Evolutionary conservation across 495 filamentous ascomycete species (phyloP).

Genomic region (Aspergillus bertholletiae): DNA sequence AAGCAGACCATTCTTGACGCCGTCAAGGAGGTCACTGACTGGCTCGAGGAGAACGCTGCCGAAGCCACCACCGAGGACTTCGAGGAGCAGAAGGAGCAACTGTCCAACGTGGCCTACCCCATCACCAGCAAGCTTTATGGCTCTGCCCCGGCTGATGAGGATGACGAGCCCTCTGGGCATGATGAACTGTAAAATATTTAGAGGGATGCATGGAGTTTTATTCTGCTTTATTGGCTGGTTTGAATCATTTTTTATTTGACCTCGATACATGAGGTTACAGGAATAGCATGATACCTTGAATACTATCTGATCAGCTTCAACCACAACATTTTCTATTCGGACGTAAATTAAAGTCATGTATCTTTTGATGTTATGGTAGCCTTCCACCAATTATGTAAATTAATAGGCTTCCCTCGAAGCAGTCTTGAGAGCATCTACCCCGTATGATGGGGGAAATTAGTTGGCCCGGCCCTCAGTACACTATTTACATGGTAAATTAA

Average conservation of each 20-base stretch:
- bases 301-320: constrained; percentile 4
- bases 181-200: constrained; percentile 79
- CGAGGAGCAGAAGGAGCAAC: constrained; percentile 99
- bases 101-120: constrained; percentile 92
- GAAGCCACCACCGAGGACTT: constrained; percentile 90
- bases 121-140: constrained; percentile 98
- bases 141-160: constrained; percentile 57
- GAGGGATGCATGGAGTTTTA: constrained; percentile 46
- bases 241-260: constrained; percentile 18
- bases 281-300: constrained; percentile 33
- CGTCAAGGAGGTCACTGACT: constrained; percentile 95
- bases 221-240: constrained; percentile 16
- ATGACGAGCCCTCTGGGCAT: constrained; percentile 73
- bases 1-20: constrained; percentile 96
- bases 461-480: too few relatives aligned
- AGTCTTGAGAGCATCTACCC: too few relatives aligned
- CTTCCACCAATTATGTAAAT: too few relatives aligned
- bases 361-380: too few relatives aligned
- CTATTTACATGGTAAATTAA: too few relatives aligned
- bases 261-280: constrained; percentile 1
- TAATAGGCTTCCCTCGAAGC: too few relatives aligned
- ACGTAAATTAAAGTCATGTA: too few relatives aligned
- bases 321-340: not conserved
- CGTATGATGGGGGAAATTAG: too few relatives aligned
- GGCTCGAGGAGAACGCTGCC: constrained; percentile 93